Conservation (phyloP, 331 rosid genomes). For the Cucumis variabilis region DNA sequence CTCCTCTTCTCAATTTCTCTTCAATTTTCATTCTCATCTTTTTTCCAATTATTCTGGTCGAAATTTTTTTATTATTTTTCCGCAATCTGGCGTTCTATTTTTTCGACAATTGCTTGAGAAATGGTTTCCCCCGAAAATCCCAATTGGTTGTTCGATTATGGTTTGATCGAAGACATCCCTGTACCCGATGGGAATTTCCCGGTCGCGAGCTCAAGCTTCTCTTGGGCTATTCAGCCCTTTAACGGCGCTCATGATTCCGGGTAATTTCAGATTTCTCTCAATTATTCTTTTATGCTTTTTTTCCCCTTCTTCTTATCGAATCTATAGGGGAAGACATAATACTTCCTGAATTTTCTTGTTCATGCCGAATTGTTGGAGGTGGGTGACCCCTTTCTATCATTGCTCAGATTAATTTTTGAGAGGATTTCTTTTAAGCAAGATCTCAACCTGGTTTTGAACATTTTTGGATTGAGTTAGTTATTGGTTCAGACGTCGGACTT, state of each 20-base stretch:
- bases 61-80: conserved; percentile 32
- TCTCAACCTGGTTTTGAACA: background rate
- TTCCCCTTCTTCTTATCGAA: background rate
- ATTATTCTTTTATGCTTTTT: background rate
- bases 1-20: background rate
- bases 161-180: conserved; percentile 73
- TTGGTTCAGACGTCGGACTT: background rate
- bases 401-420: background rate
- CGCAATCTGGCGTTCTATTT: conserved; percentile 32
- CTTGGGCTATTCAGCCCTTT: conserved; percentile 70
- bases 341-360: background rate
- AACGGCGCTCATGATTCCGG: conserved; percentile 57
- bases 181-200: conserved; percentile 66
- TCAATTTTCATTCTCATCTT: conserved; percentile 23
- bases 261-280: conserved; percentile 44
- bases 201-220: conserved; percentile 59
- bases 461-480: background rate
- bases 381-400: background rate
- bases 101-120: background rate
- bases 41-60: conserved; percentile 8
- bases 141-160: conserved; percentile 87
- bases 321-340: background rate
- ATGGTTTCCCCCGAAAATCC: conserved; percentile 92
- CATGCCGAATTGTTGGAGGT: background rate
- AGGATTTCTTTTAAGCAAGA: background rate